These are phyloP conservation scores for Globisporangium mamillatum DNA, from an alignment of 352 stramenopile species.

Conservation along the genomic window DNA sequence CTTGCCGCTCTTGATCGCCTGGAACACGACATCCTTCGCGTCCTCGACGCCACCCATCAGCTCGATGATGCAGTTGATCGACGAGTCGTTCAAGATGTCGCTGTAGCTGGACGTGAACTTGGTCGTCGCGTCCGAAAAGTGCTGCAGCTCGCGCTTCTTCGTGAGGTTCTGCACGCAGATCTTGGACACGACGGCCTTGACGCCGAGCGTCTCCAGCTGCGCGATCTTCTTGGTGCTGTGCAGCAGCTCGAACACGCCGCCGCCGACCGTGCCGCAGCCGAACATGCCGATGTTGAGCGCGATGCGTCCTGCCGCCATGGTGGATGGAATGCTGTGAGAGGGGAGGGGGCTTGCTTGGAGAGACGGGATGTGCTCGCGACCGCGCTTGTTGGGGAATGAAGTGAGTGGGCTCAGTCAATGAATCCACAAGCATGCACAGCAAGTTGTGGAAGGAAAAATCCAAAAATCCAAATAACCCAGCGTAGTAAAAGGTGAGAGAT, in stretches of 20 bases:
- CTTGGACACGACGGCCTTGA: slow-evolving; percentile 79
- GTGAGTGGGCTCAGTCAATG: neutral
- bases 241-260: slow-evolving; percentile 86
- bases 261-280: slow-evolving; percentile 86
- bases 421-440: slow-evolving; percentile 2
- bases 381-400: slow-evolving; percentile 3
- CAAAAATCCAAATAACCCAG: neutral
- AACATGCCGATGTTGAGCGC: slow-evolving; percentile 85
- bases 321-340: neutral
- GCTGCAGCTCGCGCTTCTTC: slow-evolving; percentile 69
- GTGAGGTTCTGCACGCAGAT: slow-evolving; percentile 83
- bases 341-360: neutral
- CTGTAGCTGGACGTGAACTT: slow-evolving; percentile 67
- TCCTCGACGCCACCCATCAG: slow-evolving; percentile 95
- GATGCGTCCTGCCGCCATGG: slow-evolving; percentile 25
- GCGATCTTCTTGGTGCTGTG: slow-evolving; percentile 54
- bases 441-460: neutral
- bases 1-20: slow-evolving; percentile 88
- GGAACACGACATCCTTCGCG: slow-evolving; percentile 93
- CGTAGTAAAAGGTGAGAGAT: no score
- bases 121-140: slow-evolving; percentile 43
- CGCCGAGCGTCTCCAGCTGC: slow-evolving; percentile 56
- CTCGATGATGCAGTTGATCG: slow-evolving; percentile 96
- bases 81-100: slow-evolving; percentile 90
- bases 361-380: neutral